A percentile compares a stretch with the other conserved stretches of the same genome.
These are phyloP conservation scores for Rhodotorula kratochvilovae DNA, from an alignment of 768 basidiomycete species.

Conservation along the genomic window DNA sequence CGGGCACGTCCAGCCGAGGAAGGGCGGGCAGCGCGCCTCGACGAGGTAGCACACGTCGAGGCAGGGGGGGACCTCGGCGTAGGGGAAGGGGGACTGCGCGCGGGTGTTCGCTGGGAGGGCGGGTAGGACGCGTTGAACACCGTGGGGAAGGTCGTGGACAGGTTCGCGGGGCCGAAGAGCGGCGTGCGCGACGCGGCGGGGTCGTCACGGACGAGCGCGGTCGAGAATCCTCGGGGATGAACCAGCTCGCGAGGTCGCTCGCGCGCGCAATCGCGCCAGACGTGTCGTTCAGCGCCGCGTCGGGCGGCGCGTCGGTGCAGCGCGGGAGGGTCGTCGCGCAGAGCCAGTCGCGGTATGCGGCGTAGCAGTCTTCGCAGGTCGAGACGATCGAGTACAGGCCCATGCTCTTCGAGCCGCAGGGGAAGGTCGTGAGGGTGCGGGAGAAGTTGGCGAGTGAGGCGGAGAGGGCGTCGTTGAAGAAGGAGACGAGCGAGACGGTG, in stretches of 20 bases:
- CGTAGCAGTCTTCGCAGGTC: constrained; percentile 69
- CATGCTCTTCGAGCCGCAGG: constrained; percentile 59
- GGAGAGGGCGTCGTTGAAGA: constrained; percentile 35
- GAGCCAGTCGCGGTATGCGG: constrained; percentile 70
- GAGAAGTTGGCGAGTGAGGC: constrained; percentile 68
- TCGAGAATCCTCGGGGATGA: constrained; percentile 9
- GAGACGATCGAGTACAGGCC: constrained; percentile 74
- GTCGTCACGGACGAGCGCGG: constrained; percentile 24
- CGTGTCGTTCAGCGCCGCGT: constrained; percentile 6
- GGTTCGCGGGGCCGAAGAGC: constrained; percentile 23
- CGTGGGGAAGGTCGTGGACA: constrained; percentile 20
- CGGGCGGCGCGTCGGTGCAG: constrained; percentile 56
- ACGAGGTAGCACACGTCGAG: constrained; percentile 69
- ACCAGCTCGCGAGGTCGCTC: constrained; percentile 9
- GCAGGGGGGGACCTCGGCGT: constrained; percentile 69
- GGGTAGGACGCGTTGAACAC: constrained; percentile 30
- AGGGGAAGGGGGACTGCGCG: constrained; percentile 47
- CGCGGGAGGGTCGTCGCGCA: constrained; percentile 70
- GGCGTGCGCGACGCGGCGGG: constrained; percentile 41
- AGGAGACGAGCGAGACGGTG: constrained; percentile 55
- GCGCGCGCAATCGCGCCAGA: not conserved
- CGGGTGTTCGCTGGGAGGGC: not conserved
- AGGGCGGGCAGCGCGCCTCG: constrained; percentile 71
- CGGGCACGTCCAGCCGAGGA: constrained; percentile 66
- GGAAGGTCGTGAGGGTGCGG: constrained; percentile 62